Evolutionary conservation across 441 rosid genomes (phyloP), one percentile per base, ranked within the genome.

Genomic region (Raphanus hybrid): DNA sequence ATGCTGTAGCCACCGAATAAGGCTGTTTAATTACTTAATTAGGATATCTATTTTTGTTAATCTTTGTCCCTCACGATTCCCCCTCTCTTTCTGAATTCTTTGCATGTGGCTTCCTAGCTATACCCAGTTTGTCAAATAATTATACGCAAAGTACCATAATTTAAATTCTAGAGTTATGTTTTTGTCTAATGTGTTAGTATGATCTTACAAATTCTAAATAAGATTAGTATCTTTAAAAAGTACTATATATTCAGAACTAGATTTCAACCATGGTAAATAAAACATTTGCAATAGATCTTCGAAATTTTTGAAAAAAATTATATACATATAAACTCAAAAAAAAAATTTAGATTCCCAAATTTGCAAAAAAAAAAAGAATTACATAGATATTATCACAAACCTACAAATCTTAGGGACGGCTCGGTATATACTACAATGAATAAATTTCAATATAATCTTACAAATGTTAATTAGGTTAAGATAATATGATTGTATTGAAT

Each of bases 41-140:
- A 69, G 6, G 61, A 32, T 54, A 76, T 69, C 66, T 14, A 15
- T 34, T 54, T 15, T 48, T 37, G 65, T 63, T 62, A 61, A 75
- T 61, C 55, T 69, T 23, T 75, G n/a, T 48, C 62, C 69, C 63
- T 75, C 73, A 20, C 73, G 73, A 67, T 75, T 75, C 62, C 74
- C 26, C 74, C 26, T 54, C 32, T 32, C 45, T 34, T 35, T 57
- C 52, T 35, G 8, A 18, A 18, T 34, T 57, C 3, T 69, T 69
- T 61, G 5, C 67, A 18, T 18, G 48, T 75, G 72, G 52, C 29
- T 68, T 75, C 78, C 32, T 11, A 27, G 16, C 10, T 48, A 68
- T 48, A 60, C 52, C 18, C 69, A 60, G 0, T 43, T 55, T 55
- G 23, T 54, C 11, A 54, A 54, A 54, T n/a, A 45, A 48, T 54